Conservation (phyloP, 139 green algal genomes). For the Haematococcus sp. region DNA sequence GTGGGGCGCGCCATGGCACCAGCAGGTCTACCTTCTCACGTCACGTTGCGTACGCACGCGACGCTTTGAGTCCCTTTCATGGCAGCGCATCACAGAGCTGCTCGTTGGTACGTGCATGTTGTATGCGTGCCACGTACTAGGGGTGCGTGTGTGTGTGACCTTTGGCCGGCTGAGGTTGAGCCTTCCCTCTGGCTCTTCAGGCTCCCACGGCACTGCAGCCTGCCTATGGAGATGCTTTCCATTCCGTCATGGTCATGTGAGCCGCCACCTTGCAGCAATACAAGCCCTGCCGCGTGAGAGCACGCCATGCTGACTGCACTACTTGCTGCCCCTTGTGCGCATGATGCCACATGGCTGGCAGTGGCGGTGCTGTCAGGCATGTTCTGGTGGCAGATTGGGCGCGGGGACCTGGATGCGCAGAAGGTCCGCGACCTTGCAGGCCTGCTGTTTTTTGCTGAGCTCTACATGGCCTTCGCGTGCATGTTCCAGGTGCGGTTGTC, state of each 20-base stretch:
- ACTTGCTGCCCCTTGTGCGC: no score
- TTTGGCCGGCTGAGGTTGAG: no score
- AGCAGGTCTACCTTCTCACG: slow-evolving; percentile 43
- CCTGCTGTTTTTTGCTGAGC: slow-evolving; percentile 54
- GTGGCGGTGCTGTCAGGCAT: slow-evolving; percentile 30
- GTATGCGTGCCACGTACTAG: no score
- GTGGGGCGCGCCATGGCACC: background rate
- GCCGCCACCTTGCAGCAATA: no score
- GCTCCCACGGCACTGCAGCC: no score
- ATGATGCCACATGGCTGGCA: background rate
- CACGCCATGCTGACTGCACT: no score
- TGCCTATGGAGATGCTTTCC: background rate
- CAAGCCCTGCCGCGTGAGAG: no score
- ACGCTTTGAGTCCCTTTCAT: slow-evolving; percentile 61
- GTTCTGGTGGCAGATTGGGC: slow-evolving; percentile 41
- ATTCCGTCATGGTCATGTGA: no score
- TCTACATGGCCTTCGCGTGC: slow-evolving; percentile 52
- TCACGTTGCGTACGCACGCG: slow-evolving; percentile 32
- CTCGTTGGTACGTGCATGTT: background rate
- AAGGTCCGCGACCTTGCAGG: slow-evolving; percentile 14
- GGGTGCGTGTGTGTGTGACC: no score
- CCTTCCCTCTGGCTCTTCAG: no score
- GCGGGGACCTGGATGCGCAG: background rate
- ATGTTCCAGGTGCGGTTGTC: slow-evolving; percentile 43
- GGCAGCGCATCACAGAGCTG: slow-evolving; percentile 19